A percentile compares a stretch with the other conserved stretches of the same genome.
These are phyloP conservation scores for Termitomyces sp. DNA, from an alignment of 768 basidiomycete species.

Conservation along the genomic window DNA sequence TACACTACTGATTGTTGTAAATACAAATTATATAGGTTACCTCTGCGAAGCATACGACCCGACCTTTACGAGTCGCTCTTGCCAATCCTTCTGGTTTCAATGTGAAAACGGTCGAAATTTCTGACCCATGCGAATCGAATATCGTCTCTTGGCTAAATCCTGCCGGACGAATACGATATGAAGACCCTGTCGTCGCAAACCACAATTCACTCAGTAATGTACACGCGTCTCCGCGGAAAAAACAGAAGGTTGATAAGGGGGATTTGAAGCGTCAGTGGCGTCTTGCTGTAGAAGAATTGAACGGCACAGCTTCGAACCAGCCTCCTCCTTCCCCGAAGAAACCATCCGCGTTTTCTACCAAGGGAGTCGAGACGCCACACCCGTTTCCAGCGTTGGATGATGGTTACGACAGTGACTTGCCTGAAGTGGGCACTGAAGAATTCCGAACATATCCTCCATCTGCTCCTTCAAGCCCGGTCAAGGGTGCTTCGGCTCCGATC, in stretches of 20 bases:
- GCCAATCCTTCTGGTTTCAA: slow-evolving; percentile 7
- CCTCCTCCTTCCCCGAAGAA: background rate
- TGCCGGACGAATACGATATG: slow-evolving; percentile 39
- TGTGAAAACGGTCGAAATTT: slow-evolving; percentile 28
- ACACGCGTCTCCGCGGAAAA: slow-evolving; percentile 40
- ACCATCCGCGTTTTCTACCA: background rate
- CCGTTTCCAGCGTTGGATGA: slow-evolving; percentile 15
- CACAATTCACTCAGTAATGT: slow-evolving; percentile 2
- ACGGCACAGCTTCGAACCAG: background rate
- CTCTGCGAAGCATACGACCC: slow-evolving; percentile 6
- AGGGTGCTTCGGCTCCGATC: background rate
- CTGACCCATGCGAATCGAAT: slow-evolving; percentile 32
- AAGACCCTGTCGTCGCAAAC: slow-evolving; percentile 29
- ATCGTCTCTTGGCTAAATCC: slow-evolving; percentile 30
- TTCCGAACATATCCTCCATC: slow-evolving; percentile 9
- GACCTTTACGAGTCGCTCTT: slow-evolving; percentile 25
- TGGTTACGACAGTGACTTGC: slow-evolving; percentile 38
- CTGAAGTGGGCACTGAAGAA: slow-evolving; percentile 27
- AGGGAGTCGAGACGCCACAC: background rate
- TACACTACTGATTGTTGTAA: slow-evolving; percentile 1
- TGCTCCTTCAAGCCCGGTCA: slow-evolving; percentile 11
- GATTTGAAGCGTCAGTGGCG: slow-evolving; percentile 42
- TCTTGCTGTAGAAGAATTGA: slow-evolving; percentile 43
- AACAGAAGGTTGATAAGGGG: slow-evolving; percentile 30
- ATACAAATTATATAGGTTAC: slow-evolving; percentile 14